Evolutionary conservation across 306 rosid genomes (phyloP), one percentile per base, ranked within the genome.

Genomic region (Abrus precatorius): DNA sequence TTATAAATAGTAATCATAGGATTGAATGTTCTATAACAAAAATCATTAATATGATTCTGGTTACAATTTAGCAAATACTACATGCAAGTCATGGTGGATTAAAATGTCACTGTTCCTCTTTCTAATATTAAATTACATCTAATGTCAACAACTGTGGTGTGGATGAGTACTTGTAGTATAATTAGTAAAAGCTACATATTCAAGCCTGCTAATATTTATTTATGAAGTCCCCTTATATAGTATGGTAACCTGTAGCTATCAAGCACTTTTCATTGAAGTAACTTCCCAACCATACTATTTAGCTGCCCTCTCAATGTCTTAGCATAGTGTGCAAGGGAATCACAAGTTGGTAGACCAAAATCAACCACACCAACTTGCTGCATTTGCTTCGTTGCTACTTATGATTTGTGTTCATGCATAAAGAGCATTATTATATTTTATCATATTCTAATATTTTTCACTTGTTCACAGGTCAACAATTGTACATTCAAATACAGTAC

Each of bases 401-500:
- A 54, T 8, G 34, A 62, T 6, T 33, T 40, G 41, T 43, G 33
- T 48, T 9, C 67, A 59, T 60, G 32, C 13, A 53, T 36, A 53
- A 49, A 4, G 69, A 40, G 13, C 63, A 75, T 54, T 43, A 13
- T 33, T 13, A 59, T 57, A 13, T 71, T 48, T 41, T 30, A 9
- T 38, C 28, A 11, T 66, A 60, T 56, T 65, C 33, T 57, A 6
- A 72, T 56, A 50, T 53, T 72, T 82, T 10, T 52, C 44, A 69
- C 76, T 69, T 38, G 29, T 71, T 85, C 76, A 28, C 86, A 95
- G 99, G 90, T 90, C 97, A 41, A 91, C 99, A n/a, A 56, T 93
- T 77, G 94, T 95, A 76, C 99, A 92, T 82, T 91, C 99, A 63
- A 91, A 90, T 82, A 71, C 85, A 1, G 76, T 86, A 44, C 85